Evolutionary conservation across 805 yeast genomes (phyloP).

Genomic region (Kockiozyma suomiensis): DNA sequence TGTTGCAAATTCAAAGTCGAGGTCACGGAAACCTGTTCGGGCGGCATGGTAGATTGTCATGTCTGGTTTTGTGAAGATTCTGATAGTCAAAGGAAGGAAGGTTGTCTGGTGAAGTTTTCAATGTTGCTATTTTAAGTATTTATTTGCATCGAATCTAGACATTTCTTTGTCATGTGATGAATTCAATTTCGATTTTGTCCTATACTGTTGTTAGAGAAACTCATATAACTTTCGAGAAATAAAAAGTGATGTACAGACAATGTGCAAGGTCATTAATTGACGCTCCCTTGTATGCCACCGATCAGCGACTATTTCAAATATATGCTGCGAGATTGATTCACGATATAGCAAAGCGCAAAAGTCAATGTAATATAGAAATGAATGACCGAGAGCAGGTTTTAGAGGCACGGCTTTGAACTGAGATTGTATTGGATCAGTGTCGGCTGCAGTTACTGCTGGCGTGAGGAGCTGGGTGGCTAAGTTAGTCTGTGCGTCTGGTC

Average conservation of each 20-base stretch:
- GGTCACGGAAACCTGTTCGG: slow-evolving; percentile 8
- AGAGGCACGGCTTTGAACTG: slow-evolving; percentile 15
- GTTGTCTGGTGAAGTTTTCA: too few relatives aligned
- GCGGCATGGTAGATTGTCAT: slow-evolving; percentile 8
- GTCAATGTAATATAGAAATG: slow-evolving; percentile 16
- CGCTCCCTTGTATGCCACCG: slow-evolving; percentile 16
- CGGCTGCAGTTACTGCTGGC: slow-evolving; percentile 8
- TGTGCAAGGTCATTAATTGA: not conserved
- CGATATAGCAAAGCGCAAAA: slow-evolving; percentile 16
- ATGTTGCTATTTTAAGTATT: not conserved
- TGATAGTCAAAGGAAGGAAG: too few relatives aligned
- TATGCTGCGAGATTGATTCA: not conserved
- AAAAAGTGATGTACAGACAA: not conserved
- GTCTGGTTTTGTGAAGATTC: not conserved
- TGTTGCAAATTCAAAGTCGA: not conserved
- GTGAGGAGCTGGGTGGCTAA: slow-evolving; percentile 3
- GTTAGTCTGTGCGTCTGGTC: not conserved
- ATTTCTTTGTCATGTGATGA: not conserved
- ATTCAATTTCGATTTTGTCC: not conserved
- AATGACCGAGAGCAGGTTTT: slow-evolving; percentile 26
- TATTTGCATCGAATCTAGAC: not conserved
- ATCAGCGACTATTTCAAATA: slow-evolving; percentile 25
- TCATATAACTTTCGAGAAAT: not conserved
- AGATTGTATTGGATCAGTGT: slow-evolving; percentile 16
- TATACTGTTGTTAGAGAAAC: not conserved